phyloP scores from a whole-genome alignment of 805 yeast species.

The Monosporozyma unispora region DNA sequence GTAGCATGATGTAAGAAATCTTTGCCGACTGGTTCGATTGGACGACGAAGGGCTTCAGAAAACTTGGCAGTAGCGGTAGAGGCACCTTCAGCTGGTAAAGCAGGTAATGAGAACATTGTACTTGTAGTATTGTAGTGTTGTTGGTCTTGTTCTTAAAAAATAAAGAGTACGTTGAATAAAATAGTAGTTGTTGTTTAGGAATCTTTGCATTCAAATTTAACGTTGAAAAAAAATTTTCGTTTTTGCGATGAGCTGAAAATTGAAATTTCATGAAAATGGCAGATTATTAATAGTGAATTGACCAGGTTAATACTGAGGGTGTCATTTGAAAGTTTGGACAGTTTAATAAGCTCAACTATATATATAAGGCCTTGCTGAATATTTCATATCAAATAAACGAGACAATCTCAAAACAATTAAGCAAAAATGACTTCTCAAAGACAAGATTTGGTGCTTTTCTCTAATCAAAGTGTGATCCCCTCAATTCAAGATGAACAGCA shows the following conservation, averaged over 20 bases:
- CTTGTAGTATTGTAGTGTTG: background rate
- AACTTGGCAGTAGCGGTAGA: slow-evolving; percentile 43
- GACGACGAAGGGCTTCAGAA: slow-evolving; percentile 61
- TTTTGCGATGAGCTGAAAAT: slow-evolving; percentile 3
- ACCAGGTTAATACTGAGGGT: background rate
- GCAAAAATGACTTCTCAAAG: slow-evolving; percentile 14
- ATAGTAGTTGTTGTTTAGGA: background rate
- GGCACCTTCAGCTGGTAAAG: slow-evolving; percentile 43
- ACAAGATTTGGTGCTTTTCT: slow-evolving; percentile 50
- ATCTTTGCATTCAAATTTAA: background rate
- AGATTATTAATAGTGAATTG: slow-evolving; percentile 1
- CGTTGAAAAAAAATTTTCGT: background rate
- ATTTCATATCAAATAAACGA: too few relatives aligned
- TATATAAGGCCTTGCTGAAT: too few relatives aligned
- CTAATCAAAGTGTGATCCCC: slow-evolving; percentile 40
- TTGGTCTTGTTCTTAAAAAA: background rate
- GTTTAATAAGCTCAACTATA: too few relatives aligned
- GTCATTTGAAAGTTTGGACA: too few relatives aligned
- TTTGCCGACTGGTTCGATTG: slow-evolving; percentile 95
- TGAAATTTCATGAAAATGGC: background rate
- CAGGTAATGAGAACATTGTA: slow-evolving; percentile 32
- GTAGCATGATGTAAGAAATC: slow-evolving; percentile 93
- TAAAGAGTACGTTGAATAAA: background rate
- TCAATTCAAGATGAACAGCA: slow-evolving; percentile 7
- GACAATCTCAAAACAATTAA: too few relatives aligned